phyloP scores from a whole-genome alignment of 108 stramenopile genomes.

The Cyclotella baltica region DNA sequence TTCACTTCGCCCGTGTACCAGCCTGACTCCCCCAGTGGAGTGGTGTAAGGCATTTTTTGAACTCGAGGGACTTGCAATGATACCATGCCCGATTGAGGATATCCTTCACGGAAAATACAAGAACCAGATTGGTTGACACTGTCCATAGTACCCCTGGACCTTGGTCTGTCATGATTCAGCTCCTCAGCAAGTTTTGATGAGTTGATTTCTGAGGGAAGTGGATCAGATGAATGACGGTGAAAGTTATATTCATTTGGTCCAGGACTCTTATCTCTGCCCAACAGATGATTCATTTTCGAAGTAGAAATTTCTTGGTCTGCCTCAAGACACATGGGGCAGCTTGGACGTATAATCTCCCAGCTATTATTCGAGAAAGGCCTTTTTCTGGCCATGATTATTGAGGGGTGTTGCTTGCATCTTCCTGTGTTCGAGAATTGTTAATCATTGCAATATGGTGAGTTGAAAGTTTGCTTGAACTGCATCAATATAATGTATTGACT shows the following conservation, averaged over 20 bases:
- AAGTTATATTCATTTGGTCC: background rate
- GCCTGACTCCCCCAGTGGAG: conserved; percentile 63
- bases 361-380: conserved; percentile 20
- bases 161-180: background rate
- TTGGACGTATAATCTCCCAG: conserved; percentile 28
- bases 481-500: too few relatives aligned
- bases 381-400: conserved; percentile 23
- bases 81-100: background rate
- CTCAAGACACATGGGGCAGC: conserved; percentile 22
- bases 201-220: background rate
- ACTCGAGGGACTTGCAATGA: background rate
- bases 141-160: too few relatives aligned
- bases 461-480: too few relatives aligned
- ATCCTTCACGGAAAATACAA: too few relatives aligned
- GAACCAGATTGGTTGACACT: background rate
- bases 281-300: background rate
- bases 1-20: conserved; percentile 59
- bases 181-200: background rate
- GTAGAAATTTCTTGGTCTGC: background rate
- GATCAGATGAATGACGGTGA: background rate
- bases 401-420: conserved; percentile 33
- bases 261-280: background rate
- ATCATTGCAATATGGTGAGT: too few relatives aligned
- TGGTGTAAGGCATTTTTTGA: conserved; percentile 27
- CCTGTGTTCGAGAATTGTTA: too few relatives aligned